Conservation (phyloP, 495 filamentous ascomycete genomes). For the Peziza echinospora region DNA sequence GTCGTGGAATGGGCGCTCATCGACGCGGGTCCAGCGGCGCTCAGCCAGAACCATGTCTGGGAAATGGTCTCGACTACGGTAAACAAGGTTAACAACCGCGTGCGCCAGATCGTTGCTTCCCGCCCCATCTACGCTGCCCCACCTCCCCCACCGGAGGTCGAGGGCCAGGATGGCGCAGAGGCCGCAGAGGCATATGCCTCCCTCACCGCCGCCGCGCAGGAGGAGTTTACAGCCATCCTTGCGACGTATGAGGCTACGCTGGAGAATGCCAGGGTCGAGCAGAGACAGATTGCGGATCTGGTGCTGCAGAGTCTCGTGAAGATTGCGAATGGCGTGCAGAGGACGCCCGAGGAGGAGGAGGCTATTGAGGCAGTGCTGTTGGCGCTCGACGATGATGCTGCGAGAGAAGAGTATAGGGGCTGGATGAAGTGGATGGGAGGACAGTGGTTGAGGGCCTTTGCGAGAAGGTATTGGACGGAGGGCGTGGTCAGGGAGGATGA, state of each 20-base stretch:
- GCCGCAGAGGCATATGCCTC: too few species aligned
- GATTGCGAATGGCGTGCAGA: conserved; percentile 45
- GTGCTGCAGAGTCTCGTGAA: conserved; percentile 61
- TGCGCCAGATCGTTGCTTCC: conserved; percentile 57
- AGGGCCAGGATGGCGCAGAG: conserved; percentile 11
- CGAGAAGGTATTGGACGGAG: conserved; percentile 62
- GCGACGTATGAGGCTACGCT: conserved; percentile 42
- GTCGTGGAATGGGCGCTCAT: conserved; percentile 77
- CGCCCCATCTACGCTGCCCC: conserved; percentile 15
- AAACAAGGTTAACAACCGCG: conserved; percentile 73
- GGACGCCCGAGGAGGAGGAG: conserved; percentile 5
- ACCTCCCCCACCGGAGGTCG: conserved; percentile 20
- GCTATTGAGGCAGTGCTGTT: conserved; percentile 40
- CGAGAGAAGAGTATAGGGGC: conserved; percentile 31
- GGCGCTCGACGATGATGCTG: conserved; percentile 26
- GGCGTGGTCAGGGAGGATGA: conserved; percentile 31
- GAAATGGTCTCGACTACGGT: conserved; percentile 79
- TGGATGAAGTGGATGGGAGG: conserved; percentile 62
- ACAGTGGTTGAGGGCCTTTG: conserved; percentile 69
- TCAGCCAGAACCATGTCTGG: conserved; percentile 54
- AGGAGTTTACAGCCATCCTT: conserved; percentile 11
- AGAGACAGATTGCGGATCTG: conserved; percentile 54
- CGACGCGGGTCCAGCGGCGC: conserved; percentile 41
- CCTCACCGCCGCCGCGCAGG: too few species aligned
- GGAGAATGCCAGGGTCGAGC: conserved; percentile 39